phyloP scores from a whole-genome alignment of 345 rosid species.

The Dimocarpus longan region DNA sequence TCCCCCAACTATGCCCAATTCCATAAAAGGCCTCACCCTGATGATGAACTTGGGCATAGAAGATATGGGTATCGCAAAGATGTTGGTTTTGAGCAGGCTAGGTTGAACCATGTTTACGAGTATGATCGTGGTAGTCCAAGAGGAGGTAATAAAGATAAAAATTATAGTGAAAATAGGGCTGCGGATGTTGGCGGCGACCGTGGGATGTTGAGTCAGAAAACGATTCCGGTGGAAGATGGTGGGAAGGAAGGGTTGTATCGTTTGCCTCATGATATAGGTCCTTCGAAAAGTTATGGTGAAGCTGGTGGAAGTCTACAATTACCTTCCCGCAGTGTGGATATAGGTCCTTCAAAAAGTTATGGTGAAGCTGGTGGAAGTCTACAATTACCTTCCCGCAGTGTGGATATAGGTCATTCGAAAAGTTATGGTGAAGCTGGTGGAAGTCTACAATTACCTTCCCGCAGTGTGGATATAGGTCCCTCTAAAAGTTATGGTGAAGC shows the following conservation, averaged over 20 bases:
- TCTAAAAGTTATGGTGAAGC: too few species aligned
- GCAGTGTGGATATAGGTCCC: background rate
- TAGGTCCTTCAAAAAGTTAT: constrained; percentile 39
- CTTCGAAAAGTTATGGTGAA: constrained; percentile 40
- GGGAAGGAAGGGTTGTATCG: constrained; percentile 32
- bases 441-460: too few species aligned
- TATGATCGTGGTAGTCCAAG: constrained; percentile 42
- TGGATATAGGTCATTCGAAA: background rate
- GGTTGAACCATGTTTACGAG: constrained; percentile 34
- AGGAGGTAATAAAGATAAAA: constrained; percentile 37
- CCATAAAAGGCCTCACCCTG: constrained; percentile 35
- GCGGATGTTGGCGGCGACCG: constrained; percentile 21
- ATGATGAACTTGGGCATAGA: constrained; percentile 25
- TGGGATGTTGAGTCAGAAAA: constrained; percentile 35
- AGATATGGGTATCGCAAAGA: constrained; percentile 29
- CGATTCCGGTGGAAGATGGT: constrained; percentile 38
- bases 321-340: constrained; percentile 22
- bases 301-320: constrained; percentile 27
- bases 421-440: too few species aligned
- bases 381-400: constrained; percentile 24
- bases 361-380: constrained; percentile 32
- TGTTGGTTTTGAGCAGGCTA: constrained; percentile 32
- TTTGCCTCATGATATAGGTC: constrained; percentile 32
- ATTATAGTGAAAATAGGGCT: constrained; percentile 36
- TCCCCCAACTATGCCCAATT: constrained; percentile 29